Base-by-base conservation (phyloP, 1,284 basidiomycete genomes). In the Irpex rosettiformis region DNA sequence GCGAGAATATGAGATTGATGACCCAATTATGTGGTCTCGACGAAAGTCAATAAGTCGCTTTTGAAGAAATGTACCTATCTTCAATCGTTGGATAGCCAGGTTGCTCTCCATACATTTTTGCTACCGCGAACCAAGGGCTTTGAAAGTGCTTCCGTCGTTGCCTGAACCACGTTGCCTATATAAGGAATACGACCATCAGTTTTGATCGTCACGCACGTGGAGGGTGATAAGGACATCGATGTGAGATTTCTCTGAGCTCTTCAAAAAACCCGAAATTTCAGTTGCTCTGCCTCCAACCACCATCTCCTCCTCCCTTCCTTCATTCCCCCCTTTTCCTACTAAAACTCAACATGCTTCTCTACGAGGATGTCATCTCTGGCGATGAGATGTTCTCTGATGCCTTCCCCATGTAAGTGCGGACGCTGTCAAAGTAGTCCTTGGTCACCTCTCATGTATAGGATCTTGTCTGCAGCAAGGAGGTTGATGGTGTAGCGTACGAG, bases 311-410 rank as follows among this genome's bases (percentile, higher is more conserved):
- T 58, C 54, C 53, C n/a, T n/a, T 54, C 57, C 55, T 57, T 56
- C 60, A 57, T 53, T 59, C 56, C 64, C 54, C 60, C 62, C 55
- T 33, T 22, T 47, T 43, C 43, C 59, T 61, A 58, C 52, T 57
- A 65, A 63, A 66, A 62, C 60, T 54, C 63, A 69, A 63, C 66
- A 93, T 94, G 93, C 75, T 94, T 75, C 78, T 96, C 68, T 96
- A 85, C 80, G 65, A 69, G 25, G 92, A 94, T 73, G 71, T 92
- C 64, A 49, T 98, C 61, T 78, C 85, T 62, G 86, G 77, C 64
- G 96, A 98, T 73, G 96, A 99, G 83, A 91, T 99, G 84, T 84
- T 93, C 84, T 94, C 94, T 49, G 94, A 96, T 80, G 94, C 95
- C 66, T 98, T 90, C 82, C 86, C 88, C 51, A 55, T 91, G 91